Conservation (phyloP, 148 eudicot genomes). For the Diospyros kaki region DNA sequence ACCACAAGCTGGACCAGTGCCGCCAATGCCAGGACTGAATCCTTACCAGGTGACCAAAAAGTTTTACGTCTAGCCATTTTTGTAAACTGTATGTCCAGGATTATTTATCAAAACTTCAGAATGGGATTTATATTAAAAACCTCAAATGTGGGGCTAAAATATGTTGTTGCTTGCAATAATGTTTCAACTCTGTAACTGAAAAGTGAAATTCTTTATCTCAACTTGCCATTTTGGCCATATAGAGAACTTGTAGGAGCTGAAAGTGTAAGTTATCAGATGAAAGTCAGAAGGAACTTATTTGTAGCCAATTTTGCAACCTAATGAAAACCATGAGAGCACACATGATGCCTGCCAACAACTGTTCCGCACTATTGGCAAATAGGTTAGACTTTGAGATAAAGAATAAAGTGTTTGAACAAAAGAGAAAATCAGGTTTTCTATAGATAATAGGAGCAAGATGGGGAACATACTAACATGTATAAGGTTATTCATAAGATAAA, state of each 20-base stretch:
- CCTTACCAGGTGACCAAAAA: slow-evolving; percentile 72
- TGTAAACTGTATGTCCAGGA: not conserved
- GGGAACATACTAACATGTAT: too few relatives aligned
- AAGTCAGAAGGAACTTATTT: not conserved
- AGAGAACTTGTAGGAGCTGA: not conserved
- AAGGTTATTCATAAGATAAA: too few relatives aligned
- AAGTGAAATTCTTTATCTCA: not conserved
- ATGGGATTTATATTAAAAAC: too few relatives aligned
- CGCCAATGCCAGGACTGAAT: slow-evolving; percentile 80
- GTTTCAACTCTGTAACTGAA: not conserved
- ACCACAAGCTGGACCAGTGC: slow-evolving; percentile 83
- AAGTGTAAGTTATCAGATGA: not conserved
- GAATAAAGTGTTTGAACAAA: too few relatives aligned
- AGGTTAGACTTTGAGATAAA: too few relatives aligned
- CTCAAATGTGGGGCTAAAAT: too few relatives aligned
- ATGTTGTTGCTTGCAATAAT: not conserved
- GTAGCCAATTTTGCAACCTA: not conserved
- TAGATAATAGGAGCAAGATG: too few relatives aligned
- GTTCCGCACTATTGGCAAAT: too few relatives aligned
- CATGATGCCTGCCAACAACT: too few relatives aligned
- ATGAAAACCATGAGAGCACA: not conserved
- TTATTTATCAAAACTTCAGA: not conserved
- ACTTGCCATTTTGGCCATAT: not conserved
- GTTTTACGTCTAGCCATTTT: not conserved
- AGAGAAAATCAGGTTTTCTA: too few relatives aligned